Evolutionary conservation across 1,139 yeast genomes (phyloP), one percentile per base, ranked within the genome.

Genomic region (Suhomyces choctaworum): DNA sequence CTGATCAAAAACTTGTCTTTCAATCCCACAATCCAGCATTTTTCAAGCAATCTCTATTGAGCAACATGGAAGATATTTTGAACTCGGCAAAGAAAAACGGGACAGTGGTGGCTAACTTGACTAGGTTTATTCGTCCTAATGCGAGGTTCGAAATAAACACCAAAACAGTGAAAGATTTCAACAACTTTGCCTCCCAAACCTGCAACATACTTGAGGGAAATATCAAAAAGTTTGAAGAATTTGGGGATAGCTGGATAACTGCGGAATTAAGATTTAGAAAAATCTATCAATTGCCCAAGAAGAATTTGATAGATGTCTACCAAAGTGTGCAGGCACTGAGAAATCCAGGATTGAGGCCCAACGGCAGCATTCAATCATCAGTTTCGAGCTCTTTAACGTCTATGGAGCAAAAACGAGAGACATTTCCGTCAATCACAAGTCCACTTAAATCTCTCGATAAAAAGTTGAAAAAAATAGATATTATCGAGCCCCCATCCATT

Each of bases 11-110:
- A 40, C 58, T 70, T 26, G 41, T 60, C 11, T 47, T 50, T 23
- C 61, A 58, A 27, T 47, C 63, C 19, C 54, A 51, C 27, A 62
- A 61, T 32, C 47, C 49, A 2, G 41, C 51, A 5, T 63, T 49
- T 38, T 70, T 56, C 47, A 65, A 54, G 38, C 45, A 40, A 29
- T 52, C 42, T 27, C 39, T 64, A 2, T 48, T 78, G 27, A 58
- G 53, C 10, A 56, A 57, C 12, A 56, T 74, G 44, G 74, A 73
- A 22, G 73, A 67, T 4, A 54, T 61, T 27, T 74, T 77, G 52
- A 68, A 68, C 37, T 57, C 65, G 4, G 54, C 75, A 10, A 76
- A 65, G 46, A 77, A 73, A 44, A 79, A 76, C 46, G 78, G 78
- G 9, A 64, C 74, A 12, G 51, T 79, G 16, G 58, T 78, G 24